Evolutionary conservation across 805 yeast genomes (phyloP).

Genomic region (Yamadazyma nakazawae): DNA sequence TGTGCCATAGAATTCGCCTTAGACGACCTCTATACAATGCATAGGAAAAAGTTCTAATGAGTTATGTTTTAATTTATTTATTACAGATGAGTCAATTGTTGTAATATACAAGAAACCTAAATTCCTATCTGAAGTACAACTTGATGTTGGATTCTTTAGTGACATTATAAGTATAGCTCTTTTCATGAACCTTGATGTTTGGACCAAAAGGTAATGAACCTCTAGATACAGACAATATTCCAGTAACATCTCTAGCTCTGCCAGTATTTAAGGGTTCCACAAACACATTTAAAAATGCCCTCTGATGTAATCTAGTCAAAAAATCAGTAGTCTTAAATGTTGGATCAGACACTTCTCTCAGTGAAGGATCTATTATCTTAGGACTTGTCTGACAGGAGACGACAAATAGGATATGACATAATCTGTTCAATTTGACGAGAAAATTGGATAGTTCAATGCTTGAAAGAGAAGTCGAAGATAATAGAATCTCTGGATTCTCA

Average conservation of each 20-base stretch:
- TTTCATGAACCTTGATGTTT: constrained; percentile 42
- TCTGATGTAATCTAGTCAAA: constrained; percentile 45
- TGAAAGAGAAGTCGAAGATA: constrained; percentile 38
- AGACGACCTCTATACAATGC: constrained; percentile 63
- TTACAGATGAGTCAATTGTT: constrained; percentile 12
- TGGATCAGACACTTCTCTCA: constrained; percentile 21
- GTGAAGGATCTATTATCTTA: constrained; percentile 28
- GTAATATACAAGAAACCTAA: neutral
- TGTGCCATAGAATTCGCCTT: constrained; percentile 87
- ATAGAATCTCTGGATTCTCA: constrained; percentile 47
- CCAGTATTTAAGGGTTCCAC: constrained; percentile 74
- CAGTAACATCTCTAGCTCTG: constrained; percentile 78
- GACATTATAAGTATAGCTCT: constrained; percentile 59
- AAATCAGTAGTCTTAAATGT: constrained; percentile 46
- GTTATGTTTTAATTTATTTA: constrained; percentile 33
- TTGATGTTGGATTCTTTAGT: constrained; percentile 52
- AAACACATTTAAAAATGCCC: constrained; percentile 50
- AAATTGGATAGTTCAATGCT: constrained; percentile 33
- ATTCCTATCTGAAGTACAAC: constrained; percentile 39
- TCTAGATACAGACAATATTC: constrained; percentile 55
- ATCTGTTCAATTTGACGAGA: constrained; percentile 30
- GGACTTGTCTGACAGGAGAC: constrained; percentile 36
- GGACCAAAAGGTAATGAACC: constrained; percentile 47
- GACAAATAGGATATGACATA: constrained; percentile 33
- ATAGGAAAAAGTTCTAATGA: constrained; percentile 25